These are phyloP conservation scores for Suhomyces kunorum DNA, from an alignment of 1,139 yeast genomes.

Conservation along the genomic window DNA sequence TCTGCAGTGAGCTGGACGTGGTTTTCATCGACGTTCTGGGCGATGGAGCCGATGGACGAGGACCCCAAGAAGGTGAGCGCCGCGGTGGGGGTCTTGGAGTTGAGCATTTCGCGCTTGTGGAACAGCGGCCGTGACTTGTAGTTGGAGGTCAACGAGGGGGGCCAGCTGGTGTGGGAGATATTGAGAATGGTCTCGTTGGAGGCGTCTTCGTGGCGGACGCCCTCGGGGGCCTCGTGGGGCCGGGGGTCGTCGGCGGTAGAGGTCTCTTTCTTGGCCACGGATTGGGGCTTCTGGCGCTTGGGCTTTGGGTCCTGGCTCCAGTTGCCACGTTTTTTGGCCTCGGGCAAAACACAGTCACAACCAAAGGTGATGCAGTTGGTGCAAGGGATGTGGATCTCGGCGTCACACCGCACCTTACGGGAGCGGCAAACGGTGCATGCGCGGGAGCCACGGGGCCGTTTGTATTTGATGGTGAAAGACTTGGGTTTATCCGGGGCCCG, in stretches of 20 bases:
- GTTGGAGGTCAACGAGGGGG: conserved; percentile 46
- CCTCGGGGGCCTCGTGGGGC: conserved; percentile 4
- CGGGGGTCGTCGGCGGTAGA: conserved; percentile 3
- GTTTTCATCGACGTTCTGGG: conserved; percentile 47
- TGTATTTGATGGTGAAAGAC: conserved; percentile 52
- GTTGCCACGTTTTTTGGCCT: conserved; percentile 49
- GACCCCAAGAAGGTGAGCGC: conserved; percentile 44
- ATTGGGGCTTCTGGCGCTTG: conserved; percentile 19
- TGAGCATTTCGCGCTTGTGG: conserved; percentile 37
- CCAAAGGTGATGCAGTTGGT: conserved; percentile 78
- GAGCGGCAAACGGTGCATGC: conserved; percentile 65
- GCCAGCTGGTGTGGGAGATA: conserved; percentile 46
- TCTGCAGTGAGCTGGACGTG: conserved; percentile 47
- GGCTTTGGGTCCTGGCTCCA: conserved; percentile 25
- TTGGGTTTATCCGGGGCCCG: conserved; percentile 39
- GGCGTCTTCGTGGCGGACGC: conserved; percentile 7
- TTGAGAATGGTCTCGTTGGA: conserved; percentile 45
- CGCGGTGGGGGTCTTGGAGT: conserved; percentile 24
- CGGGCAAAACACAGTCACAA: conserved; percentile 70
- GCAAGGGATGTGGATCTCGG: conserved; percentile 70
- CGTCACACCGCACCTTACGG: conserved; percentile 71
- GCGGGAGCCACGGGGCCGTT: conserved; percentile 52
- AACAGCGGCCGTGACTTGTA: conserved; percentile 44
- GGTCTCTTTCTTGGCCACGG: conserved; percentile 10
- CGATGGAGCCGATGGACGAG: conserved; percentile 43